Conservation (phyloP, 2,329 filamentous ascomycete genomes). For the Alternaria sp. region DNA sequence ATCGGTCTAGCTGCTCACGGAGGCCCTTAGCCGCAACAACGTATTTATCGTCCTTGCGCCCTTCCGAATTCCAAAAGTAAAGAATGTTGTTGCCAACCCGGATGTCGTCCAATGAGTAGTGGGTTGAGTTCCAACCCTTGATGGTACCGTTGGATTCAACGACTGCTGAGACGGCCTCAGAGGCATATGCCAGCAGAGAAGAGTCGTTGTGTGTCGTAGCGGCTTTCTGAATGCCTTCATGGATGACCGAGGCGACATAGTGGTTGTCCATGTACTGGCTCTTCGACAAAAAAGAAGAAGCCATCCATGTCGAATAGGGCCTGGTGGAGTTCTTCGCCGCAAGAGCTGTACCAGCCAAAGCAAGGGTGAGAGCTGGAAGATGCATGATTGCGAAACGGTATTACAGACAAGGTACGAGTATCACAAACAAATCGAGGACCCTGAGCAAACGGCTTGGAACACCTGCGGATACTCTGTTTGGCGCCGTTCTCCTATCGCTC, state of each 20-base stretch:
- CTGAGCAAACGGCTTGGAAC: neutral
- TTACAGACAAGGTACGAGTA: slow-evolving; percentile 20
- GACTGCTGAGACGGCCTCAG: slow-evolving; percentile 58
- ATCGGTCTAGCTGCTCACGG: slow-evolving; percentile 58
- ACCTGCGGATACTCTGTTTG: slow-evolving; percentile 1
- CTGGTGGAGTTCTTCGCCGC: slow-evolving; percentile 35
- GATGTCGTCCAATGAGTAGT: slow-evolving; percentile 61
- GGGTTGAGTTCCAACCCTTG: slow-evolving; percentile 56
- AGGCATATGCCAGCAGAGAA: slow-evolving; percentile 57
- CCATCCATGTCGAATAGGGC: slow-evolving; percentile 55
- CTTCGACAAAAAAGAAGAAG: slow-evolving; percentile 59
- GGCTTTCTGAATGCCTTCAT: slow-evolving; percentile 58
- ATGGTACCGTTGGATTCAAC: slow-evolving; percentile 60
- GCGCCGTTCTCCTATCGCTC: neutral
- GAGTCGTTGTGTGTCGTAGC: slow-evolving; percentile 56
- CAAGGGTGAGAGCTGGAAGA: slow-evolving; percentile 34
- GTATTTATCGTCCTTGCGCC: slow-evolving; percentile 57
- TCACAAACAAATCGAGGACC: neutral
- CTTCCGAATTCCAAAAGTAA: slow-evolving; percentile 58
- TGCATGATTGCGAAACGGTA: slow-evolving; percentile 34
- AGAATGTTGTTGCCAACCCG: slow-evolving; percentile 63
- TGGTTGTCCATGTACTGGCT: slow-evolving; percentile 52
- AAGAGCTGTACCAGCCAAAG: slow-evolving; percentile 33
- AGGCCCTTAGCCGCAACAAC: slow-evolving; percentile 59
- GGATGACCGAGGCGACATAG: slow-evolving; percentile 59